phyloP scores from a whole-genome alignment of 1,284 basidiomycete genomes.

The Ganoderma boninense region DNA sequence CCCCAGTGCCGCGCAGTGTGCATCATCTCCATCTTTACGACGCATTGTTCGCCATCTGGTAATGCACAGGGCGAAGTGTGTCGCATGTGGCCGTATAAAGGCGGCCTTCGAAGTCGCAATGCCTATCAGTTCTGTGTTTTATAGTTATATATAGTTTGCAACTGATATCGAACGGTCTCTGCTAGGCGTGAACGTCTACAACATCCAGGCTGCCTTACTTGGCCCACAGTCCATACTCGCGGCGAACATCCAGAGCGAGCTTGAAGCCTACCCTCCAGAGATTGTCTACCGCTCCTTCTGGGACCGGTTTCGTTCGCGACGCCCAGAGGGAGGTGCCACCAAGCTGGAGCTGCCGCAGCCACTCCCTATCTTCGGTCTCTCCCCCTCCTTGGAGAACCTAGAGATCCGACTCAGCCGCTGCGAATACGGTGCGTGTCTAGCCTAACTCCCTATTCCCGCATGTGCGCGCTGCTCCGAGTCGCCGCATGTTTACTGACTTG shows the following conservation, averaged over 20 bases:
- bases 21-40: no score
- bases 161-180: not conserved
- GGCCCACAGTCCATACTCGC: not conserved
- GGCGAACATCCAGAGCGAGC: not conserved
- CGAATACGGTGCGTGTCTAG: slow-evolving; percentile 19
- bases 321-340: not conserved
- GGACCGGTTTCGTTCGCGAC: not conserved
- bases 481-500: no score
- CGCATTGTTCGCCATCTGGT: no score
- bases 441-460: no score
- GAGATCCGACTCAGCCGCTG: slow-evolving; percentile 16
- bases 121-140: no score
- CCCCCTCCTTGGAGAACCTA: slow-evolving; percentile 14
- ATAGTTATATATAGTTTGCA: no score
- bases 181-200: not conserved
- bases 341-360: slow-evolving; percentile 12
- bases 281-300: not conserved
- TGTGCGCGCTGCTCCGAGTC: no score
- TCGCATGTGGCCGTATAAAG: no score
- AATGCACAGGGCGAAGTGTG: no score
- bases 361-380: slow-evolving; percentile 14
- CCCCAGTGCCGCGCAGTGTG: no score
- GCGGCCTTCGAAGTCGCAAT: no score
- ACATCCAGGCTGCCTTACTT: not conserved
- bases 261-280: not conserved